phyloP scores from a whole-genome alignment of 495 filamentous ascomycete genomes.

The Pyronema domesticum region DNA sequence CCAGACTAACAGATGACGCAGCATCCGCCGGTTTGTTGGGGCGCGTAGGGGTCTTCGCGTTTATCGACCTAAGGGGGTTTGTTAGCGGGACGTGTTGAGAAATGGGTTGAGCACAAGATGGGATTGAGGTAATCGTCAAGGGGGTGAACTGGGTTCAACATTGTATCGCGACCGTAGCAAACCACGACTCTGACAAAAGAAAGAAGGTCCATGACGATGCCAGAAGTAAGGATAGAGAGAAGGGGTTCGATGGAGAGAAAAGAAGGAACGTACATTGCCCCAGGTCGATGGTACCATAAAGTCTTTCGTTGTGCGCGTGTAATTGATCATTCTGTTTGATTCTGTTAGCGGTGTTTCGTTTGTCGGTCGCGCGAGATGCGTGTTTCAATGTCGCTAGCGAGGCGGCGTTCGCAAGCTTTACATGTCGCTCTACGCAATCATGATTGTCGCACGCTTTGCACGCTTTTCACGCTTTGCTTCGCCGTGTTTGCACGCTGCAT shows the following conservation, averaged over 20 bases:
- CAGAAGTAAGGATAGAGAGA: background rate
- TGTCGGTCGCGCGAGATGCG: no score
- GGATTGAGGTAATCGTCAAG: background rate
- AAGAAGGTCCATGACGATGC: background rate
- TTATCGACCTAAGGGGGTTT: conserved; percentile 51
- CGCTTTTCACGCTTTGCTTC: no score
- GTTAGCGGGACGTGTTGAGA: conserved; percentile 3
- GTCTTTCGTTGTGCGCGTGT: conserved; percentile 90
- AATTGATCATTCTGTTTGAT: conserved; percentile 64
- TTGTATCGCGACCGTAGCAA: background rate
- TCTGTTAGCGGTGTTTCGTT: no score
- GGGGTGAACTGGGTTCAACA: background rate
- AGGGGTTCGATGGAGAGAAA: conserved; percentile 11
- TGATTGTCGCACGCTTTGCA: no score
- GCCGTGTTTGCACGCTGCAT: background rate
- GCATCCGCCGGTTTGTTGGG: conserved; percentile 75
- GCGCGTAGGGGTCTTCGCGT: conserved; percentile 90
- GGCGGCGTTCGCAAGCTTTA: conserved; percentile 1
- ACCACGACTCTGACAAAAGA: conserved; percentile 4
- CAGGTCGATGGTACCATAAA: conserved; percentile 98
- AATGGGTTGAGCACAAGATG: background rate
- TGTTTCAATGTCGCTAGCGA: no score
- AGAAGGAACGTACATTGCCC: conserved; percentile 51
- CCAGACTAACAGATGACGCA: conserved; percentile 45
- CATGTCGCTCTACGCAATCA: no score